phyloP scores from a whole-genome alignment of 768 basidiomycete species.

The Tylopilus intermedius region DNA sequence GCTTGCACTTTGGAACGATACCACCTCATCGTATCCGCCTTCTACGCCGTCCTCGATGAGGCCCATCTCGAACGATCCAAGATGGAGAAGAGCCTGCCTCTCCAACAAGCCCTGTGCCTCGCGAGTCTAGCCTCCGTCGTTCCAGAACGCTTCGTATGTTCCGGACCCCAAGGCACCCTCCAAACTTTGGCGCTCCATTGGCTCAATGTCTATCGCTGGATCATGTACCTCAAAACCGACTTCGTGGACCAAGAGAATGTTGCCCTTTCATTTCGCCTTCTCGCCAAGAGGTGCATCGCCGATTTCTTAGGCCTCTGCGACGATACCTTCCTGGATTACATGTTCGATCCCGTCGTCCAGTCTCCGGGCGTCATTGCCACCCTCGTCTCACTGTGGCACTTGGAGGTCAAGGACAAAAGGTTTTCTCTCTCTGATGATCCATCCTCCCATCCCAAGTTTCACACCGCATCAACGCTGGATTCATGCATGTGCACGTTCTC shows the following conservation, averaged over 20 bases:
- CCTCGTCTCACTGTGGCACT: slow-evolving; percentile 26
- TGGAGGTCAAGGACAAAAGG: slow-evolving; percentile 19
- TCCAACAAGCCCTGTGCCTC: slow-evolving; percentile 20
- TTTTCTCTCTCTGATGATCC: slow-evolving; percentile 14
- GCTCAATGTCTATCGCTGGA: slow-evolving; percentile 19
- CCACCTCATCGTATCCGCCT: slow-evolving; percentile 13
- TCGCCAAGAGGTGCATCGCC: slow-evolving; percentile 15
- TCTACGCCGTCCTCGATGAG: slow-evolving; percentile 19
- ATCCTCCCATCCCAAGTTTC: neutral
- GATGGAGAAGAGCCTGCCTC: slow-evolving; percentile 9
- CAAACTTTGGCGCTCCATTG: slow-evolving; percentile 15
- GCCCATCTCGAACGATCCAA: slow-evolving; percentile 16
- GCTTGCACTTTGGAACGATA: slow-evolving; percentile 18
- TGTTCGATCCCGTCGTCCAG: slow-evolving; percentile 15
- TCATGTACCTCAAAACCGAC: slow-evolving; percentile 22
- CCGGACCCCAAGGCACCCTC: slow-evolving; percentile 1
- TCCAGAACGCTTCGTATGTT: neutral
- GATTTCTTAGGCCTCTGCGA: slow-evolving; percentile 22
- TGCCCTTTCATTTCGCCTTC: slow-evolving; percentile 19
- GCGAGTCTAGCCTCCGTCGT: slow-evolving; percentile 15
- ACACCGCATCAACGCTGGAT: slow-evolving; percentile 19
- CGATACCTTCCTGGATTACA: slow-evolving; percentile 10
- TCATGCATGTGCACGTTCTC: slow-evolving; percentile 27
- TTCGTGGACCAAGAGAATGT: slow-evolving; percentile 20
- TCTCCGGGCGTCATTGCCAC: slow-evolving; percentile 17